Evolutionary conservation across 2,329 filamentous ascomycete genomes (phyloP), one percentile per base, ranked within the genome.

Genomic region (Gyromitra esculenta): DNA sequence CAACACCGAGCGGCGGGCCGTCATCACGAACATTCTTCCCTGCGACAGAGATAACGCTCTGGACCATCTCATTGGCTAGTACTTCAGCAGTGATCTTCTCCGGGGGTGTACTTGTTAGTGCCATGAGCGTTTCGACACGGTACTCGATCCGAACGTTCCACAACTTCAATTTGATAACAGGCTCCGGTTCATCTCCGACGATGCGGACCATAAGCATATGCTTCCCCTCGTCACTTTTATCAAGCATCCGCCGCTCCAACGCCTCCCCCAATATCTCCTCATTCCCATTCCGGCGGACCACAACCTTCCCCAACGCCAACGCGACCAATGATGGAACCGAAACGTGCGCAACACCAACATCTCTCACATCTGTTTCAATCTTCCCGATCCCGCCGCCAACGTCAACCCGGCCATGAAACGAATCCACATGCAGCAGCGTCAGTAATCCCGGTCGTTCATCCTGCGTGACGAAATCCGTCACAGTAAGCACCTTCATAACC

Each of bases 401-500:
- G 56, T 91, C 88, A 8, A 92, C 83, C 35, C 86, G 85, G 7
- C 88, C 83, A 37, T 91, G 87, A 5, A 93, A 80, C 18, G 89
- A 88, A 67, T 89, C 88, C 68, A 97, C 83, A 39, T 89, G 86
- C 0, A 88, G 86, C 48, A 99, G 85, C 0, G 91, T 94, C 48
- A 99, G 86, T 21, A 98, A 86, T 0, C 96, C 96, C 1, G 96
- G 96, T 1, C 94, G 89, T 81, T 99, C 95, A 83, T 99, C 96
- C 80, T 99, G 95, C 0, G 96, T 95, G 1, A 99, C 87, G 82
- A 98, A 98, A 82, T 97, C 98, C 5, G 95, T 89, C 35, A 99
- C 93, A 0, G 90, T 94, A 0, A 94, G 92, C 4, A 99, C 86
- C 79, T 92, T 93, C 5, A 91, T 87, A 63, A 98, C 83, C 81